These are phyloP conservation scores for Xylaria polymorpha DNA, from an alignment of 2,329 filamentous ascomycete genomes.

Conservation along the genomic window DNA sequence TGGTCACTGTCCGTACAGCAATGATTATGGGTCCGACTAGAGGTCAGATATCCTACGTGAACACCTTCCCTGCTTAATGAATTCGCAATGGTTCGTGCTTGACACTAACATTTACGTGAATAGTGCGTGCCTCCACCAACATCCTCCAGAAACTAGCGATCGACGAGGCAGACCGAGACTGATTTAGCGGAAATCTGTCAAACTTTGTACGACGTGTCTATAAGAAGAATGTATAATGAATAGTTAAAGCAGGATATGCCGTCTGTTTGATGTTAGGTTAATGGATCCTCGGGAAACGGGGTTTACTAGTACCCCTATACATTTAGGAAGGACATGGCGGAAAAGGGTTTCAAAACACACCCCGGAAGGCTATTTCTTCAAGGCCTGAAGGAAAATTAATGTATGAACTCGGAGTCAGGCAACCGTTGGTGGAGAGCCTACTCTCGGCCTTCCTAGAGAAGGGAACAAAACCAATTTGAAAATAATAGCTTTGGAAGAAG, in stretches of 20 bases:
- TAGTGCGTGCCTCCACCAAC: background rate
- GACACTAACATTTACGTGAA: background rate
- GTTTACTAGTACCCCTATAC: background rate
- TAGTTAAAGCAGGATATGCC: background rate
- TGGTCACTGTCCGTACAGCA: slow-evolving; percentile 8
- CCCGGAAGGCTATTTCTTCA: no score
- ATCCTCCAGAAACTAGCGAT: background rate
- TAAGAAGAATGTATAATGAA: background rate
- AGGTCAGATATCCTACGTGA: background rate
- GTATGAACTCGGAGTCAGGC: background rate
- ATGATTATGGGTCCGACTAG: background rate
- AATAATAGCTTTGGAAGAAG: background rate
- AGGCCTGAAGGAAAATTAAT: background rate
- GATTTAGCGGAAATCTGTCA: background rate
- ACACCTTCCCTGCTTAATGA: background rate
- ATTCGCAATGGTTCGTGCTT: background rate
- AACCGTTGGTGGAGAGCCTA: background rate
- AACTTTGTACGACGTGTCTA: background rate
- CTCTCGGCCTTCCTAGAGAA: background rate
- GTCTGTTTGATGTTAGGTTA: background rate
- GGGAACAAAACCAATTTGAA: background rate
- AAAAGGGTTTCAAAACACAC: no score
- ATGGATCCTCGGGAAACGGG: background rate
- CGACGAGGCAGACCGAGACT: background rate
- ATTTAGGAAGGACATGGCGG: no score